phyloP scores from a whole-genome alignment of 805 yeast species.

The Yamadazyma philogaea region DNA sequence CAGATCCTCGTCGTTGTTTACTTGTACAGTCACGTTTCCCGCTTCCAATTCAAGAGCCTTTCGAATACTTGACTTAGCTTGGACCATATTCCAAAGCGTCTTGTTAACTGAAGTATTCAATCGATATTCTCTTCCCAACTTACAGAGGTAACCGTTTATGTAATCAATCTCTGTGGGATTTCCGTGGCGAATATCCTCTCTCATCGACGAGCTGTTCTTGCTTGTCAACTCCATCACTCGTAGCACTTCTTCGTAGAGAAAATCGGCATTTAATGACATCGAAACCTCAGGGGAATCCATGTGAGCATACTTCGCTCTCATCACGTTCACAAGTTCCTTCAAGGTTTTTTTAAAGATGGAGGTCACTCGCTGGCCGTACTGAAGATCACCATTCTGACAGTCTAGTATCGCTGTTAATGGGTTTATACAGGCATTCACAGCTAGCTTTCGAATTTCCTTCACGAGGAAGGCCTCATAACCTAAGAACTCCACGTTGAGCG shows the following conservation, averaged over 20 bases:
- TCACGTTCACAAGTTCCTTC: constrained; percentile 42
- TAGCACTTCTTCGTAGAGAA: constrained; percentile 31
- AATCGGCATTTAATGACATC: constrained; percentile 28
- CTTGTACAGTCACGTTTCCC: neutral
- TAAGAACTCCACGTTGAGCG: constrained; percentile 4
- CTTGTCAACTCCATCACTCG: constrained; percentile 39
- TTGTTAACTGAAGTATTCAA: constrained; percentile 46
- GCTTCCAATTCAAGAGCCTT: neutral
- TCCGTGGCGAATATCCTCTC: constrained; percentile 56
- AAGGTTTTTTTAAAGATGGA: constrained; percentile 41
- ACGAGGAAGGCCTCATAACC: constrained; percentile 4
- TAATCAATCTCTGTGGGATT: constrained; percentile 74
- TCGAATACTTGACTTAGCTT: constrained; percentile 31
- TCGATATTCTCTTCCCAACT: constrained; percentile 47
- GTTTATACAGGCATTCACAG: constrained; percentile 80
- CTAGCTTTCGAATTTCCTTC: constrained; percentile 56
- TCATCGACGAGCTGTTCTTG: constrained; percentile 66
- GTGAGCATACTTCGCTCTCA: constrained; percentile 28
- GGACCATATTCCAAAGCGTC: constrained; percentile 45
- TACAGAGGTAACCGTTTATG: constrained; percentile 77
- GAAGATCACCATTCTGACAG: constrained; percentile 73
- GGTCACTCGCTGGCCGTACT: constrained; percentile 33
- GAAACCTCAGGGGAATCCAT: constrained; percentile 31
- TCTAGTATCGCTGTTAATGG: constrained; percentile 76
- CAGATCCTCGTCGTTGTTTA: neutral